Evolutionary conservation across 371 early-diverging fungal species (phyloP).

Genomic region (Funneliformis caledonium): DNA sequence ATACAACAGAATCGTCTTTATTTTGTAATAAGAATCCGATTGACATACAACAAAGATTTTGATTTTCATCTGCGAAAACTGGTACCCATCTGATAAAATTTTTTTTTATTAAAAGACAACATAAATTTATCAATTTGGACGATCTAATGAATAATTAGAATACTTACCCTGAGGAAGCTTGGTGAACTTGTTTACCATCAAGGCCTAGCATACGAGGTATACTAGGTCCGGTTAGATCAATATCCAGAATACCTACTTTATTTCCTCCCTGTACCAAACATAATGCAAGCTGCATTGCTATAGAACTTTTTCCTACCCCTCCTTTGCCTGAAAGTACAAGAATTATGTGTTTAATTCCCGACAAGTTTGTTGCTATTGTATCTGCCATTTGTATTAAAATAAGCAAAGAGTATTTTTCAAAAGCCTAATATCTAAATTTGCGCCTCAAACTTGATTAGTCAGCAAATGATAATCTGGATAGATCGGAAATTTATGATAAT

Average conservation of each 20-base stretch:
- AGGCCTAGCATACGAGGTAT: constrained; percentile 83
- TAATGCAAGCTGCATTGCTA: constrained; percentile 69
- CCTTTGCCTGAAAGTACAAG: constrained; percentile 95
- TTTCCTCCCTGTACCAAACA: constrained; percentile 56
- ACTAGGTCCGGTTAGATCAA: constrained; percentile 96
- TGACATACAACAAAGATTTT: constrained; percentile 75
- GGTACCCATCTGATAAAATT: constrained; percentile 79
- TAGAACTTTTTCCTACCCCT: constrained; percentile 92
- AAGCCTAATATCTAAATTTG: background rate
- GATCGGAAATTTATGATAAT: too few species aligned
- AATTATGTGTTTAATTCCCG: constrained; percentile 68
- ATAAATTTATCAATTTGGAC: background rate
- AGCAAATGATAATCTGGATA: too few species aligned
- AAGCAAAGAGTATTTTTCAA: background rate
- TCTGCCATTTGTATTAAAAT: background rate
- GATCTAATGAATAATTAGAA: background rate
- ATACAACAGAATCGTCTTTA: constrained; percentile 89
- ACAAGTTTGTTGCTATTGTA: constrained; percentile 46
- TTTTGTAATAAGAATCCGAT: constrained; percentile 86
- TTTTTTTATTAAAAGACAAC: background rate
- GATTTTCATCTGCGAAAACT: constrained; percentile 81
- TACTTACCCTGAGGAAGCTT: constrained; percentile 67
- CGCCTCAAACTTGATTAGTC: too few species aligned
- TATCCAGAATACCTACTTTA: constrained; percentile 86
- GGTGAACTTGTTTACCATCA: constrained; percentile 78